Evolutionary conservation across 163 green algal genomes (phyloP).

Genomic region (Chlorella variabilis): DNA sequence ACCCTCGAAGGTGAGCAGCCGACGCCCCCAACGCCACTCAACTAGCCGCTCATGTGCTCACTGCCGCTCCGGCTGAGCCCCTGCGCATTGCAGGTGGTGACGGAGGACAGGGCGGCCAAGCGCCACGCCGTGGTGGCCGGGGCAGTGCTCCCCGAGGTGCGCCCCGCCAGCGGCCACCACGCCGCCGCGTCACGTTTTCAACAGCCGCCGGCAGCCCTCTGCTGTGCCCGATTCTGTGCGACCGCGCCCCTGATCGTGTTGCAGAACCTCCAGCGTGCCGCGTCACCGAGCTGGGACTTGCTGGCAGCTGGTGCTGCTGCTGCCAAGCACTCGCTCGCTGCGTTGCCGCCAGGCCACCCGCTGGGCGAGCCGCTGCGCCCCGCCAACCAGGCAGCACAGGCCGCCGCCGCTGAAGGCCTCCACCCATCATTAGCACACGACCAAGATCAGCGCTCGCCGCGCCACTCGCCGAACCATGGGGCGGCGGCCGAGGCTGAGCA

Average conservation of each 20-base stretch:
- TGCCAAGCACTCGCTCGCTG: neutral
- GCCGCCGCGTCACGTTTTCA: no score
- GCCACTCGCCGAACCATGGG: neutral
- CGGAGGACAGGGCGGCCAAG: neutral
- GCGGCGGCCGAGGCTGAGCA: neutral
- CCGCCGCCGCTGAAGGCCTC: neutral
- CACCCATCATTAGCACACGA: no score
- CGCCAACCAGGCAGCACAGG: neutral
- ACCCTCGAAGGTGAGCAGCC: no score
- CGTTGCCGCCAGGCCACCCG: neutral
- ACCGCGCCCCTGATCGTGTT: neutral
- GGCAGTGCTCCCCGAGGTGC: neutral
- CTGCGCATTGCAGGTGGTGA: neutral
- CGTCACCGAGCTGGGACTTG: neutral
- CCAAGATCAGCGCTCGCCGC: no score
- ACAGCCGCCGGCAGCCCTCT: neutral
- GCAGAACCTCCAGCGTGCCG: neutral
- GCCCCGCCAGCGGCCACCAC: neutral
- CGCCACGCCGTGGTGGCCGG: no score
- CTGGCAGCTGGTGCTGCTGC: neutral
- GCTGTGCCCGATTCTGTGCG: neutral
- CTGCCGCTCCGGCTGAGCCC: no score
- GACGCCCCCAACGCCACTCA: no score
- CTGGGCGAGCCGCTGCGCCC: conserved; percentile 6
- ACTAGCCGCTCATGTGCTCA: no score